These are phyloP conservation scores for Helotiales sp. DNA, from an alignment of 2,329 filamentous ascomycete species.

Conservation along the genomic window DNA sequence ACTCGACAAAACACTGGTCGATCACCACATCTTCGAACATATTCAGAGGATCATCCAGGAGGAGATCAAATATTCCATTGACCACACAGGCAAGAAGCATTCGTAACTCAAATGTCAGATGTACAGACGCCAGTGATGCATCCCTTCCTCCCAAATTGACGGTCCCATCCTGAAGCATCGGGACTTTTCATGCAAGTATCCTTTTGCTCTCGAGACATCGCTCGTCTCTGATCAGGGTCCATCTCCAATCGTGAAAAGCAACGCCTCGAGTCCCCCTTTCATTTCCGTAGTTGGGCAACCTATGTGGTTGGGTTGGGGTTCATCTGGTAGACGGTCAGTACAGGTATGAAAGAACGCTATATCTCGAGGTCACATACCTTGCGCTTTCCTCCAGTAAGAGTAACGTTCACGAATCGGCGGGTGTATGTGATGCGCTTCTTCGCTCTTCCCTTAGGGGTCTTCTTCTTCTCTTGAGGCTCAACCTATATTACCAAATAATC, in stretches of 20 bases:
- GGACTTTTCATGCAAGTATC: conserved; percentile 7
- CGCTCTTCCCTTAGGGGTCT: conserved; percentile 94
- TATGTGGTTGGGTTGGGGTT: conserved; percentile 82
- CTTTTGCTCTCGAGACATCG: conserved; percentile 29
- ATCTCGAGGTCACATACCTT: conserved; percentile 64
- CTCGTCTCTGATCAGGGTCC: conserved; percentile 30
- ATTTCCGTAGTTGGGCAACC: conserved; percentile 31
- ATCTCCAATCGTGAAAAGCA: conserved; percentile 19
- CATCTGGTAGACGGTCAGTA: conserved; percentile 55
- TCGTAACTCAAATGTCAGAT: conserved; percentile 32
- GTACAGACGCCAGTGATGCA: conserved; percentile 33
- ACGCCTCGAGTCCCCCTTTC: conserved; percentile 16
- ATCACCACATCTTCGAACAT: not conserved
- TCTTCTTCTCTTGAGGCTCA: conserved; percentile 92
- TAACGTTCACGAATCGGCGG: conserved; percentile 97
- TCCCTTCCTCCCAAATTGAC: conserved; percentile 32
- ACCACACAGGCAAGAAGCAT: conserved; percentile 28
- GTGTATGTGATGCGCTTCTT: conserved; percentile 97
- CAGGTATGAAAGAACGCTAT: not conserved
- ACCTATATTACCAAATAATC: conserved; percentile 54
- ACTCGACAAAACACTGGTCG: not conserved
- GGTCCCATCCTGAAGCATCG: conserved; percentile 28
- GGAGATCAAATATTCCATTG: conserved; percentile 21
- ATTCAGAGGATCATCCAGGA: not conserved
- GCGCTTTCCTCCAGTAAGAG: conserved; percentile 95